A percentile compares a stretch with the other conserved stretches of the same genome.
These are phyloP conservation scores for Cornus florida DNA, from an alignment of 148 eudicot genomes.

Conservation along the genomic window DNA sequence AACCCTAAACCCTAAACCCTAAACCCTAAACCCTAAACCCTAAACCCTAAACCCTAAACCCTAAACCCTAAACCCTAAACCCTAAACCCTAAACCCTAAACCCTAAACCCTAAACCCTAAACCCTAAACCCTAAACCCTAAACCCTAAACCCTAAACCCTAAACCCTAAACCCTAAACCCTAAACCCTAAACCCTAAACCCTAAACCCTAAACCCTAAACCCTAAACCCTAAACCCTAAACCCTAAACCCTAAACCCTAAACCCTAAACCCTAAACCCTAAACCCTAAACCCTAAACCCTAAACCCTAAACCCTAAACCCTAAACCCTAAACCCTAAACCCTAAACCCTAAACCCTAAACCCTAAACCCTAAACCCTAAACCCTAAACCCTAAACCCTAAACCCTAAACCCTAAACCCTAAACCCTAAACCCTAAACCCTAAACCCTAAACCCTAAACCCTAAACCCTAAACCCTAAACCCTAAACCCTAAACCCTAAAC, in stretches of 20 bases:
- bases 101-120: too few relatives aligned
- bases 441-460: conserved; percentile 8
- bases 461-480: not conserved
- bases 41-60: too few relatives aligned
- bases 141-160: too few relatives aligned
- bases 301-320: conserved; percentile 19
- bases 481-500: conserved; percentile 13
- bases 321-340: conserved; percentile 25
- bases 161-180: conserved; percentile 22
- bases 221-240: conserved; percentile 17
- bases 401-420: conserved; percentile 14
- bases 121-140: too few relatives aligned
- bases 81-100: too few relatives aligned
- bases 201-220: conserved; percentile 12
- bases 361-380: conserved; percentile 25
- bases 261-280: conserved; percentile 14
- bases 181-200: conserved; percentile 18
- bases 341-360: conserved; percentile 16
- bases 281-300: conserved; percentile 4
- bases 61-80: too few relatives aligned
- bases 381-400: conserved; percentile 14
- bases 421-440: conserved; percentile 21
- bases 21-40: too few relatives aligned
- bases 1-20: too few relatives aligned
- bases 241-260: conserved; percentile 16